Base-by-base conservation (phyloP, 371 early-diverging fungal genomes). In the Pancytospora philotis region DNA sequence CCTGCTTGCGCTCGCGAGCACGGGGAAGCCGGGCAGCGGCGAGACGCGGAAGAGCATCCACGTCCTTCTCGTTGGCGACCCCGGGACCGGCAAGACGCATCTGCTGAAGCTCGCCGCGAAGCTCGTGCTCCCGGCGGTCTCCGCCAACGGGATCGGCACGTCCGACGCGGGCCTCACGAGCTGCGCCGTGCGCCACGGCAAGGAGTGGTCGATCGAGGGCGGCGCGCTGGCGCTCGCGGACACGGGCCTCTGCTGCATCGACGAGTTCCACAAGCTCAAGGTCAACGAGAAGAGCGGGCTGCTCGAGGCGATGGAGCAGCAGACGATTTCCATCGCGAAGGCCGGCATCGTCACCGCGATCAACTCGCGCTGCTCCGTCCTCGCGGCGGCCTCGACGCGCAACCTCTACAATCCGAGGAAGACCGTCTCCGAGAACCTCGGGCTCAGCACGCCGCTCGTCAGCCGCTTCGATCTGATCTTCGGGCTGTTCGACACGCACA, bases 171-270 rank as follows among this genome's bases (percentile, higher is more conserved):
- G 81, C 0, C 72, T 81, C 3, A 81, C 81, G 4, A 73, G 76
- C 3, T 81, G 81, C 70, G 81, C 81, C 16, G 56, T 75, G 8
- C 60, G 69, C 10, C 77, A 81, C 55, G 79, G 77, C 51, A 72
- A 71, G 19, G 79, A 81, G 13, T 81, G 81, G 81, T 45, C 71
- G 22, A 58, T 81, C 8, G 99, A 98, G 79, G 89, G 92, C 79
- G 99, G 99, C 83, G 99, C 99, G 0, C 82, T 98, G 49, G 95
- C 96, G 0, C 84, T 96, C 66, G 87, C 89, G 78, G 97, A 98
- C 79, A 90, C 90, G 64, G 98, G 98, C 68, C 82, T 98, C 1
- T 98, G 99, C 80, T 95, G 95, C 81, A 97, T 98, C 76, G 99
- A 98, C 83, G 98, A 95, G 81, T 97, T 97, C 83, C 93, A 66